Evolutionary conservation across 176 grass and related monocot genomes (phyloP), one percentile per base, ranked within the genome.

Genomic region (Ensete glaucum): DNA sequence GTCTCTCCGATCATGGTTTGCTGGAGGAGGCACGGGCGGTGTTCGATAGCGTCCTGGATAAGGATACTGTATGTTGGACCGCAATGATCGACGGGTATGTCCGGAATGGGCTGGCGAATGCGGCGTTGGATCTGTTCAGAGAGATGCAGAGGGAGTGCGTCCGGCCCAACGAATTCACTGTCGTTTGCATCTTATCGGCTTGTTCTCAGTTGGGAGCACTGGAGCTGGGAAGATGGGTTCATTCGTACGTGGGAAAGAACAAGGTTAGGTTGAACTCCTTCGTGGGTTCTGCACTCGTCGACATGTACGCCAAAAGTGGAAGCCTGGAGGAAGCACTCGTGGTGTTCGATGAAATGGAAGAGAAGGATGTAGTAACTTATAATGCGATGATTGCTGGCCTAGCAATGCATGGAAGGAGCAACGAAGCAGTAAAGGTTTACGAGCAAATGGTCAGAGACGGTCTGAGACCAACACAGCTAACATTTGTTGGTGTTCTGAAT

Each of bases 141-240:
- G 67, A 49, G 12, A 80, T 80, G 78, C 78, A 80, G 68, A 62
- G 54, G 15, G 54, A 62, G 34, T 52, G 50, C 15, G 43, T 80
- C 20, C 51, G 14, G 15, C 78, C 78, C 1, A 80, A 80, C 52
- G 78, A 80, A 50, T 52, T 80, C 49, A 80, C 78, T 19, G n/a
- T 64, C 26, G 78, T 80, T 72, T 80, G 78, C 8, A 34, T 80
- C 62, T 34, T 80, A 24, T 72, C 68, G 2, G 78, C 53, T 24
- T 80, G 78, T 69, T 80, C 78, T 50, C 78, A 52, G 7, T 19
- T 73, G 13, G 78, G 78, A 51, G 78, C 78, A n/a, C 52, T 80
- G 78, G 55, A 80, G 68, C 78, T 80, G 22, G 78, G 78, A 21
- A 80, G 68, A 72, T 80, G 68, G 78, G 54, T 72, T 56, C 78